Base-by-base conservation (phyloP, 352 stramenopile genomes). In the Globisporangium megalacanthum region DNA sequence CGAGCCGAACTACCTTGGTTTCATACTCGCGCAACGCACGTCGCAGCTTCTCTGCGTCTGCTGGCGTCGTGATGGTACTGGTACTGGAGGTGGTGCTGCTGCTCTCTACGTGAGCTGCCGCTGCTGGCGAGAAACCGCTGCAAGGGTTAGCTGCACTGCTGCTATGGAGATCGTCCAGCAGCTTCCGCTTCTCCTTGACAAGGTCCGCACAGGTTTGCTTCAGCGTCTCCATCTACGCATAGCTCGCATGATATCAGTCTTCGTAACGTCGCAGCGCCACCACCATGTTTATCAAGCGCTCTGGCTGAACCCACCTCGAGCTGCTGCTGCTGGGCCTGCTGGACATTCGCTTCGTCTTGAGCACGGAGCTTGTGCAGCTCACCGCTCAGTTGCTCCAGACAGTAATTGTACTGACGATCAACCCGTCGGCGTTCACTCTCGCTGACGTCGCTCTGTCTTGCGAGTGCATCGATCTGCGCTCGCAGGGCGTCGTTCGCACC, bases 21-120 rank as follows among this genome's bases (percentile, higher is more conserved):
- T 88, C 77, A 45, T 79, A 83, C 39, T 89, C 75, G 7, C 75
- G 69, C 2, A 89, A 49, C 3, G 75, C 72, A 25, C 79, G 72
- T 5, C 69, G 68, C 11, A 88, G 61, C 9, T 65, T 85, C 49
- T 85, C 70, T 19, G 79, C 75, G 46, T 86, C 76, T 3, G 68
- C 73, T 8, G 73, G 75, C 0, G 52, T 65, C 44, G 29, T 49
- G 8, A 17, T 14, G 41, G 13, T 41, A 4, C 37, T 41, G 7
- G 36, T 52, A 3, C 4, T 36, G 19, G 36, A 20, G 9, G 25
- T 57, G 14, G 1, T 50, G 48, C 29, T 49, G 33, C 10, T 36
- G 22, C 13, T 11, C 9, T 17, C 44, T 49, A 11, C 6, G n/a
- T 22, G 44, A 8, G n/a, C 44, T 3, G 8, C 13, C 4, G 9